Evolutionary conservation across 1,284 basidiomycete genomes (phyloP), one percentile per base, ranked within the genome.

Genomic region (Xerocomus nothofagi): DNA sequence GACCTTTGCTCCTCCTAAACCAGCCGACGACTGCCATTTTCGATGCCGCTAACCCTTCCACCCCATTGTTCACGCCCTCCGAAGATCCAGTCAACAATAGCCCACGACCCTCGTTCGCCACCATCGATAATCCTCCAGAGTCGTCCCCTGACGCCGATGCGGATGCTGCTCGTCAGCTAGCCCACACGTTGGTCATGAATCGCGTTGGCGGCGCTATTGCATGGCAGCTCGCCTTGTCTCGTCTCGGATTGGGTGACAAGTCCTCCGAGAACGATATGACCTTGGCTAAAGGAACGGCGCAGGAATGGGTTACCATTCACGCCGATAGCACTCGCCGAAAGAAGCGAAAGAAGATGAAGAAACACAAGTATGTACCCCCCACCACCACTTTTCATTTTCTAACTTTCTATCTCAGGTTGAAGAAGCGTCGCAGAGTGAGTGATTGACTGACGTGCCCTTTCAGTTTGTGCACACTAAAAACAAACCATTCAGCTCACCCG

Each of bases 291-390:
- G 72, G 79, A 57, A 74, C 77, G 55, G 75, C 82, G 36, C 76
- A 73, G 60, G 80, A 83, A 41, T 80, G 74, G 75, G 74, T 80
- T 54, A 76, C 79, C 33, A 77, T 88, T 27, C 69, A 80, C 64
- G 75, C 88, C 72, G 89, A 92, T 60, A 91, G 89, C 59, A 82
- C 79, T 23, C 87, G 85, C 75, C 80, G 89, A 68, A 92, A 92
- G 77, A 78, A 81, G 59, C 76, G 81, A 74, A 89, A 82, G 80
- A 91, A 91, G 81, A 92, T 92, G 86, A 89, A 87, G 80, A 92
- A 91, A 71, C 90, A 92, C 66, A 92, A 92, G 88, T 90, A 65
- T 69, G 86, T 75, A n/a, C 15, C 14, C n/a, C 24, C 27, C 46
- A 45, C 45, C 42, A 20, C 47, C 31, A 6, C 3, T 21, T 15